Evolutionary conservation across 495 filamentous ascomycete species (phyloP).

Genomic region (Cladorrhinum samala): DNA sequence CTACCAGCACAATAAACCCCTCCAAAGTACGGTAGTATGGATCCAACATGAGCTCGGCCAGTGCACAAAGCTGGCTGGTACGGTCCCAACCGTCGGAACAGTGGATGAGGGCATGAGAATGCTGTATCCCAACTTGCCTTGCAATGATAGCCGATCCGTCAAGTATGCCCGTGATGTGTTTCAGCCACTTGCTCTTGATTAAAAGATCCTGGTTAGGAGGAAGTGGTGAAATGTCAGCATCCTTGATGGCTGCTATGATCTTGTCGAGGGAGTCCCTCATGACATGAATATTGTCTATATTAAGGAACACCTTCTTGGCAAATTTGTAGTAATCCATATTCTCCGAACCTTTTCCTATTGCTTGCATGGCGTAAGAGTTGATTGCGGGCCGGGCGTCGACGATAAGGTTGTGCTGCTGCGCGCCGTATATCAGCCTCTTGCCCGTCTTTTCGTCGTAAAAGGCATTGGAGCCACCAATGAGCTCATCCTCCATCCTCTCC

Average conservation of each 20-base stretch:
- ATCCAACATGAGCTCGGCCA: slow-evolving; percentile 90
- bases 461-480: slow-evolving; percentile 46
- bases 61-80: slow-evolving; percentile 89
- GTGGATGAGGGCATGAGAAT: slow-evolving; percentile 93
- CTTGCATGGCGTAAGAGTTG: slow-evolving; percentile 95
- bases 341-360: slow-evolving; percentile 86
- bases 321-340: slow-evolving; percentile 98
- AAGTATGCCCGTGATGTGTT: slow-evolving; percentile 78
- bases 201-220: slow-evolving; percentile 79
- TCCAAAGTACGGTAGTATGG: slow-evolving; percentile 94
- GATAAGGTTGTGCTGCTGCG: slow-evolving; percentile 90
- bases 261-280: slow-evolving; percentile 91
- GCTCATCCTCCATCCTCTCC: slow-evolving; percentile 69
- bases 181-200: slow-evolving; percentile 81
- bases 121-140: slow-evolving; percentile 80
- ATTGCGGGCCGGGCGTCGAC: slow-evolving; percentile 94
- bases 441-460: slow-evolving; percentile 41
- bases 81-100: slow-evolving; percentile 99
- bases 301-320: slow-evolving; percentile 87
- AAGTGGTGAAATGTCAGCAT: slow-evolving; percentile 80
- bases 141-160: slow-evolving; percentile 82
- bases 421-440: slow-evolving; percentile 71
- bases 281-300: slow-evolving; percentile 98
- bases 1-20: slow-evolving; percentile 89
- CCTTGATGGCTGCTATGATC: slow-evolving; percentile 85